Evolutionary conservation across 2,329 filamentous ascomycete species (phyloP).

Genomic region (Lojkania enalia): DNA sequence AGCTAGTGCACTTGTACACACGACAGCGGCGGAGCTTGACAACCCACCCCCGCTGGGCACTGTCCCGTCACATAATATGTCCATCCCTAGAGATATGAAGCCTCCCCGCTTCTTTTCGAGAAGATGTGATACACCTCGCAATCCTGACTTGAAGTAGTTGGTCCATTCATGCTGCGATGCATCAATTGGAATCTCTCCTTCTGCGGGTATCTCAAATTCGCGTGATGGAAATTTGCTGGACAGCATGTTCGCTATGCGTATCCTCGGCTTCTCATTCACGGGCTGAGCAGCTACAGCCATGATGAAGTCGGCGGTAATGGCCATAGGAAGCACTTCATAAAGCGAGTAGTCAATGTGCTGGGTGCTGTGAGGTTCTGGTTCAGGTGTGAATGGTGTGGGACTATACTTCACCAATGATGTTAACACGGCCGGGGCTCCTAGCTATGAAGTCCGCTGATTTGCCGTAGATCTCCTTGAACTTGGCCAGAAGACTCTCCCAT

Average conservation of each 20-base stretch:
- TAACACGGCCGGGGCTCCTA: conserved; percentile 90
- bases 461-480: conserved; percentile 73
- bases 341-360: conserved; percentile 96
- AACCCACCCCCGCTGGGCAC: conserved; percentile 91
- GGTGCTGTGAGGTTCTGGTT: conserved; percentile 18
- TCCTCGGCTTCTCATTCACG: conserved; percentile 57
- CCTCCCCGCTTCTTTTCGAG: conserved; percentile 68
- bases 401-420: conserved; percentile 87
- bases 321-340: conserved; percentile 94
- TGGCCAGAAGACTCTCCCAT: conserved; percentile 73
- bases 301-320: conserved; percentile 87
- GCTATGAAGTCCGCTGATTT: conserved; percentile 77
- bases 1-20: conserved; percentile 85
- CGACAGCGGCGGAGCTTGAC: conserved; percentile 91
- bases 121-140: conserved; percentile 78
- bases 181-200: conserved; percentile 69
- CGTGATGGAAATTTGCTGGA: conserved; percentile 72
- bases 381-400: background rate
- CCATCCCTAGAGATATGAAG: conserved; percentile 75
- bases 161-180: conserved; percentile 88
- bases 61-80: conserved; percentile 86
- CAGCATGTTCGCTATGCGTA: conserved; percentile 81
- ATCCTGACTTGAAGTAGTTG: conserved; percentile 96
- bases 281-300: conserved; percentile 72
- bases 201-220: conserved; percentile 71